Percentiles rank a stretch among this genome's conserved stretches.
These are phyloP conservation scores for Globisporangium cylindrosporum DNA, from an alignment of 352 stramenopile species.

Conservation along the genomic window DNA sequence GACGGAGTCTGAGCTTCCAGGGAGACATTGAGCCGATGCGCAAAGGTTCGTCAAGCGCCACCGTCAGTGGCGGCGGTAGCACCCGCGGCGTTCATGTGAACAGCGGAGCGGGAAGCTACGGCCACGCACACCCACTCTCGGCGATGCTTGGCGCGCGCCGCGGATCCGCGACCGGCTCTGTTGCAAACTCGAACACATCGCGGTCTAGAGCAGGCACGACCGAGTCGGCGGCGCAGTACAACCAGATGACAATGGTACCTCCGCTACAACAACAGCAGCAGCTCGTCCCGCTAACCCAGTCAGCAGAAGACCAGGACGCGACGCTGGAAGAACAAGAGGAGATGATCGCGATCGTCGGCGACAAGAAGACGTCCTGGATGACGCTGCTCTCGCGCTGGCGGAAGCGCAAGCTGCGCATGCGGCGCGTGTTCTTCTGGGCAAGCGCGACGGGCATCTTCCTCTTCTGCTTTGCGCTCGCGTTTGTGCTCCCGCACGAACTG, in stretches of 20 bases:
- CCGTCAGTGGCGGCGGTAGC: not conserved
- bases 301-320: not conserved
- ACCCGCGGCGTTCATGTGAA: constrained; percentile 9
- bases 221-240: constrained; percentile 20
- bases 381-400: constrained; percentile 29
- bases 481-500: constrained; percentile 32
- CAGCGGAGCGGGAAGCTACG: constrained; percentile 13
- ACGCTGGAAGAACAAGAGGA: not conserved
- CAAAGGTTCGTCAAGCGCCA: not conserved
- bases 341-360: constrained; percentile 12
- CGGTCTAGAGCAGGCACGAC: not conserved
- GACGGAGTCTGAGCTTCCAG: constrained; percentile 9
- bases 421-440: constrained; percentile 31
- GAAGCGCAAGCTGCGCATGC: constrained; percentile 17
- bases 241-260: not conserved
- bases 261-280: constrained; percentile 11
- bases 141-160: constrained; percentile 33
- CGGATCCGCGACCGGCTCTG: not conserved
- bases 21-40: constrained; percentile 15
- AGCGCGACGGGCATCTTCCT: constrained; percentile 28
- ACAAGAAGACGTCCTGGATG: constrained; percentile 36
- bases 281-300: constrained; percentile 15
- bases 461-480: constrained; percentile 42
- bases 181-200: not conserved
- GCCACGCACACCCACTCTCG: constrained; percentile 46